Conservation (phyloP, 2,329 filamentous ascomycete genomes). For the Lecanoromycetidae sp. region DNA sequence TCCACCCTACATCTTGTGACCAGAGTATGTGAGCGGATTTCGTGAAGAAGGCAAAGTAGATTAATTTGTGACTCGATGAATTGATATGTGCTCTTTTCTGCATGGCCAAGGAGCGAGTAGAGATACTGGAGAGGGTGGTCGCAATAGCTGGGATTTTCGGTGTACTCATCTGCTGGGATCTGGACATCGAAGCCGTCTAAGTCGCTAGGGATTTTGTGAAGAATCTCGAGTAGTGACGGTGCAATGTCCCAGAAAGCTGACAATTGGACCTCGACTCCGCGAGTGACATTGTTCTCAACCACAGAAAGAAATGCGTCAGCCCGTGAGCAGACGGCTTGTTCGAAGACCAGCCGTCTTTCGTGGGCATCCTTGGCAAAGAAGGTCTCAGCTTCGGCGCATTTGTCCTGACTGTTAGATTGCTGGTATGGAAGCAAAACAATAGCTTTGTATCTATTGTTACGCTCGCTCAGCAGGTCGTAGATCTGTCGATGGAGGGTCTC, state of each 20-base stretch:
- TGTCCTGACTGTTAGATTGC: constrained; percentile 59
- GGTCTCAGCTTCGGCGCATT: constrained; percentile 61
- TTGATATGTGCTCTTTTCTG: constrained; percentile 87
- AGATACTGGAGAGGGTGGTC: constrained; percentile 81
- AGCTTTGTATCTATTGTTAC: constrained; percentile 74
- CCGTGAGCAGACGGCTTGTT: constrained; percentile 59
- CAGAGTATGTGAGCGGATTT: constrained; percentile 71
- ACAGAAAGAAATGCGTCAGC: constrained; percentile 65
- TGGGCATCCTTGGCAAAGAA: constrained; percentile 74
- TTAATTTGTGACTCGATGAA: constrained; percentile 95
- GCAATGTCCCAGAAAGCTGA: constrained; percentile 98
- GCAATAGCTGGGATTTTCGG: constrained; percentile 74
- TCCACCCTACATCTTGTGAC: constrained; percentile 51
- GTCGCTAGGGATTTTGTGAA: constrained; percentile 61
- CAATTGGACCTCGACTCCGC: constrained; percentile 81
- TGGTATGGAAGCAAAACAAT: constrained; percentile 75
- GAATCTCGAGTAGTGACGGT: constrained; percentile 62
- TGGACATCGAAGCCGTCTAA: constrained; percentile 53
- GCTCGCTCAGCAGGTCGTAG: constrained; percentile 71
- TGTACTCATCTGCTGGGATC: constrained; percentile 66
- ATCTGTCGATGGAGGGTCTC: constrained; percentile 75
- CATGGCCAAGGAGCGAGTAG: constrained; percentile 70
- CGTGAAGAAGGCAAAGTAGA: constrained; percentile 75
- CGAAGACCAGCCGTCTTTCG: constrained; percentile 58
- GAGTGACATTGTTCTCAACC: constrained; percentile 71